Base-by-base conservation (phyloP, 768 basidiomycete genomes). In the Pholiota molesta region DNA sequence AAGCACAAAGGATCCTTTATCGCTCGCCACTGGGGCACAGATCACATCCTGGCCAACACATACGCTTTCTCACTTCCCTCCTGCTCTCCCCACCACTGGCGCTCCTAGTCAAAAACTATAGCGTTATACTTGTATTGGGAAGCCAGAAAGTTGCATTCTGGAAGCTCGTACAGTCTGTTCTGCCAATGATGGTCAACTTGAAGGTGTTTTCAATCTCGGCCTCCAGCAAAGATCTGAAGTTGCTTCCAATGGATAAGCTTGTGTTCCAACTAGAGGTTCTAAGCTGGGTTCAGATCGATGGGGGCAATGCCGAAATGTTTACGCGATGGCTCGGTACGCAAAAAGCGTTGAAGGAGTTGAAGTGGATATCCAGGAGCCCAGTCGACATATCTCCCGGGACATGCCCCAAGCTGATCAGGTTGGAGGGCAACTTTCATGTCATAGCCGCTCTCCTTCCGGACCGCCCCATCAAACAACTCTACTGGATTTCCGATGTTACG, bases 391-490 rank as follows among this genome's bases (percentile, higher is more conserved):
- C 57, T 28, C 57, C n/a, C 16, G 35, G 10, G 5, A 44, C 57
- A 7, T 49, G 45, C 23, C 57, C 45, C 5, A 10, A 37, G 11
- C 19, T 58, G 1, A 21, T 35, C 11, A 51, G 57, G 23, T 23
- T 58, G 2, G 57, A 58, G 23, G 57, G 57, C 19, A 58, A 58
- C 51, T 29, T 35, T 14, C 26, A 42, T 17, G 57, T 58, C 13
- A 23, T 58, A 9, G 14, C 45, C 13, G 57, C 57, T 3, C 45
- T 58, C n/a, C 31, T 58, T 2, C 57, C 57, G 10, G 9, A 16
- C 19, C 57, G 57, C 19, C 9, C 16, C 13, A 49, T 58, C n/a
- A 39, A 31, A 37, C 57, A 26, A 17, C 57, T 58, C n/a, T 21
- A 49, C 23, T 58, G 57, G 57, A 35, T 51, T 11, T 26, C 57